Evolutionary conservation across 768 basidiomycete species (phyloP), one percentile per base, ranked within the genome.

Genomic region (Lanmaoa pseudosensibilis): DNA sequence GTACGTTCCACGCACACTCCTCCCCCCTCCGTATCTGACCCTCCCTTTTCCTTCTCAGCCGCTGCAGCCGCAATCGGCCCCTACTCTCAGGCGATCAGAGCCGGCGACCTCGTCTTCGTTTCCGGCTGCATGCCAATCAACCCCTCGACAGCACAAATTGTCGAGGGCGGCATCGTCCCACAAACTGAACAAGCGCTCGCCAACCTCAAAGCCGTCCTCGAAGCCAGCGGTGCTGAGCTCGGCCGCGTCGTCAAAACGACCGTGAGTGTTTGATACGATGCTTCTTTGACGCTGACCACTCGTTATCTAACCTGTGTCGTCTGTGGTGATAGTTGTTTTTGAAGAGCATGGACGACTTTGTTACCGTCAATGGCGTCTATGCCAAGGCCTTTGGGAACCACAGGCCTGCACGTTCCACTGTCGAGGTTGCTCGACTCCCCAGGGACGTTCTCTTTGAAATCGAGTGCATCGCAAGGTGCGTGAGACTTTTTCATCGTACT

Each of bases 371-470:
- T 71, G 82, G 73, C 16, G 78, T 94, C 59, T 98, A 97, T 71
- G 82, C 83, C 36, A 77, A 83, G 52, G 88, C 91, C 74, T 98
- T 98, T 69, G 94, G 91, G 11, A 80, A 83, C 33, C 91, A 95
- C 76, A 94, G 91, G 73, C 96, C 97, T 46, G 94, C 97, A 4
- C 80, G 97, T 58, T 94, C 94, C 32, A 85, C 90, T 33, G 92
- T 99, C 50, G 93, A 98, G 76, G 92, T 94, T 33, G 78, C 88
- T 34, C 80, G 92, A 44, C 80, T 98, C 51, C 96, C 96, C 11
- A 92, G 88, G 70, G 91, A 94, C 65, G 95, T 92, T 10, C 78
- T 95, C 36, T 86, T 97, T 49, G 96, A 98, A 80, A 83, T 98
- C 53, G 96, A 98, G 74, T 86, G 84, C 57, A 88, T 94, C 71